Conservation (phyloP, 345 rosid genomes). For the Aquilaria malaccensis region DNA sequence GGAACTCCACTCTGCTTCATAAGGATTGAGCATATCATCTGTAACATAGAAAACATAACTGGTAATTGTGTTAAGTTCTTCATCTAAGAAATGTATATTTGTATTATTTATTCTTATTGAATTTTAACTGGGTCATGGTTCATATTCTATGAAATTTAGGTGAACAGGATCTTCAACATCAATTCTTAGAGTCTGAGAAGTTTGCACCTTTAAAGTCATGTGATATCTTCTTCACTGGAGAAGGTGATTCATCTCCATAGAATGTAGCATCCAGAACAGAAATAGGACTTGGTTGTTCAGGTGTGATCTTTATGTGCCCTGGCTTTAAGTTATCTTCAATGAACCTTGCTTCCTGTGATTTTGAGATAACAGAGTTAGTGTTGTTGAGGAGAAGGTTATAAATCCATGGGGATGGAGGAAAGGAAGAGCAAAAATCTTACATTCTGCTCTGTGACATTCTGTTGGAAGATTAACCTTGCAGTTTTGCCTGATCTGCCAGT, state of each 20-base stretch:
- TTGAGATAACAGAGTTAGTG: conserved; percentile 28
- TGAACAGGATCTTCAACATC: conserved; percentile 3
- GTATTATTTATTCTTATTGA: background rate
- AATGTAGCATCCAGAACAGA: conserved; percentile 87
- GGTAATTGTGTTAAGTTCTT: too few species aligned
- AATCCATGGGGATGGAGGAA: conserved; percentile 13
- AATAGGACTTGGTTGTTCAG: conserved; percentile 90
- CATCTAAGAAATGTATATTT: too few species aligned
- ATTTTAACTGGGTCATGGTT: background rate
- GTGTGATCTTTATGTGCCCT: conserved; percentile 32
- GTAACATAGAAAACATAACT: conserved; percentile 15
- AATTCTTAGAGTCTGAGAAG: conserved; percentile 7
- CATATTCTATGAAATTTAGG: background rate
- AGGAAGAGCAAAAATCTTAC: conserved; percentile 23
- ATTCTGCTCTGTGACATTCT: conserved; percentile 25
- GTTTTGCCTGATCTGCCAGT: conserved; percentile 34
- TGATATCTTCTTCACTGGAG: conserved; percentile 72
- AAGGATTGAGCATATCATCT: conserved; percentile 44
- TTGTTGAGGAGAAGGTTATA: conserved; percentile 12
- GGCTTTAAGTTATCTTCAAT: conserved; percentile 22
- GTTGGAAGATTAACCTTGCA: conserved; percentile 23
- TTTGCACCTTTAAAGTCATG: conserved; percentile 54
- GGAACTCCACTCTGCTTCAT: conserved; percentile 39
- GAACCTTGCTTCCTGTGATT: conserved; percentile 37
- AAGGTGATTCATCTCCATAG: conserved; percentile 68